Percentiles rank a stretch among this genome's conserved stretches.
These are phyloP conservation scores for Podaxis sp. DNA, from an alignment of 768 basidiomycete genomes.

Conservation along the genomic window DNA sequence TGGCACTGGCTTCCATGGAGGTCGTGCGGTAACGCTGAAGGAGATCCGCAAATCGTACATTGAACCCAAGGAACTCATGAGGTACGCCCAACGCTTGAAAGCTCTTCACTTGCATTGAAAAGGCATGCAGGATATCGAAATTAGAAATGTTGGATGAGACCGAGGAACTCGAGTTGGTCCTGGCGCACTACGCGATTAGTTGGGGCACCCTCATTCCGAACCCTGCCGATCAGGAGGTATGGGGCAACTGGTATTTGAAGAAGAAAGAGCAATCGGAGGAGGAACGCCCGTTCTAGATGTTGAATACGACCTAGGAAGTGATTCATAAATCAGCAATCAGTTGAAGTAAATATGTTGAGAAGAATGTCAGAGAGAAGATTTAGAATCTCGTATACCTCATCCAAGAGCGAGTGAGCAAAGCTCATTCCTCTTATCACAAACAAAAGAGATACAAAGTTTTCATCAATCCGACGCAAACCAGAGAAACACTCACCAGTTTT, in stretches of 20 bases:
- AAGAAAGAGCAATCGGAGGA: conserved; percentile 14
- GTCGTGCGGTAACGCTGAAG: conserved; percentile 63
- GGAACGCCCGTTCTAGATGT: background rate
- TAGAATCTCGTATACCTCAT: conserved; percentile 20
- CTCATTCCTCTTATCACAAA: conserved; percentile 14
- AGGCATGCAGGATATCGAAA: conserved; percentile 57
- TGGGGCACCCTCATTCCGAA: conserved; percentile 51
- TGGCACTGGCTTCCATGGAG: conserved; percentile 51
- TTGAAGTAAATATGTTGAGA: background rate
- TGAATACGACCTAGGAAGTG: background rate
- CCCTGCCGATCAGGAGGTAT: conserved; percentile 19
- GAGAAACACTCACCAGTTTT: background rate
- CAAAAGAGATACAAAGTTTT: conserved; percentile 15
- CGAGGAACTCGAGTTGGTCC: conserved; percentile 90
- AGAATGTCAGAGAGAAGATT: conserved; percentile 33
- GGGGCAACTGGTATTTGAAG: conserved; percentile 40
- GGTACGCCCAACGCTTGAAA: conserved; percentile 39
- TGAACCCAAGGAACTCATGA: conserved; percentile 47
- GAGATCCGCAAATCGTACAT: conserved; percentile 62
- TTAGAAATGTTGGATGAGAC: conserved; percentile 92
- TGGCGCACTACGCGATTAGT: conserved; percentile 86
- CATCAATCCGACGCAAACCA: background rate
- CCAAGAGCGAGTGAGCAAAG: conserved; percentile 19
- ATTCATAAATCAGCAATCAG: conserved; percentile 1
- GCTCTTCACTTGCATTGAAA: background rate